Percentiles rank a stretch among this genome's conserved stretches.
phyloP scores from a whole-genome alignment of 73 alveolate genomes.

The Symbiodinium natans region DNA sequence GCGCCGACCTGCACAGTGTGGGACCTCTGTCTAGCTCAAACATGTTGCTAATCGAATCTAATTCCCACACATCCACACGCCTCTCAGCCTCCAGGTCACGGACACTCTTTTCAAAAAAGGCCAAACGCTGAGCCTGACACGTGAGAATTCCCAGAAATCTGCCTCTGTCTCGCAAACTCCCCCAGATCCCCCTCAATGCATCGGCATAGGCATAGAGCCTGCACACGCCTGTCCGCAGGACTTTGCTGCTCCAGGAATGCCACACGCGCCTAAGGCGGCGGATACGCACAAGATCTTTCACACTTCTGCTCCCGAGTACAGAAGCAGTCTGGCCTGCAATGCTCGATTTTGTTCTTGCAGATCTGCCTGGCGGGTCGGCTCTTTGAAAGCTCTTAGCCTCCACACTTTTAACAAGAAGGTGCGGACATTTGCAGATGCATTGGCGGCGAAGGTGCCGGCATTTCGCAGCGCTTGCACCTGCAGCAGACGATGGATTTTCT shows the following conservation, averaged over 20 bases:
- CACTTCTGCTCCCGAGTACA: no score
- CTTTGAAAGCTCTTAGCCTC: not conserved
- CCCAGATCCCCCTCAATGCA: no score
- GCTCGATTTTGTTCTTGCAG: conserved; percentile 74
- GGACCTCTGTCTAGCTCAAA: not conserved
- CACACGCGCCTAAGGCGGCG: conserved; percentile 61
- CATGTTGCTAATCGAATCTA: not conserved
- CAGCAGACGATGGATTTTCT: not conserved
- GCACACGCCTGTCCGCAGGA: conserved; percentile 63
- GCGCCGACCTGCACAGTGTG: conserved; percentile 52
- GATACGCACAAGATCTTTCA: no score
- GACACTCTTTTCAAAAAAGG: conserved; percentile 70
- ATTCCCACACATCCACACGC: not conserved
- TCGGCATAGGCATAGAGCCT: no score
- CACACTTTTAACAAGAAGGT: not conserved
- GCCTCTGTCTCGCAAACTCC: no score
- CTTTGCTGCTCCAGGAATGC: conserved; percentile 38
- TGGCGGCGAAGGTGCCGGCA: conserved; percentile 45
- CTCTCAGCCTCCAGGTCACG: conserved; percentile 82
- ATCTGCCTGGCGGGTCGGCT: conserved; percentile 48
- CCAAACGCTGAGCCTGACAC: conserved; percentile 46
- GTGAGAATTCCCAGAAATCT: not conserved
- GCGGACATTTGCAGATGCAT: conserved; percentile 36
- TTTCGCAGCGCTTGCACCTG: conserved; percentile 43
- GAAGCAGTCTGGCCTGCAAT: conserved; percentile 51